phyloP scores from a whole-genome alignment of 108 stramenopile genomes.

The Skeletonema menzelii region DNA sequence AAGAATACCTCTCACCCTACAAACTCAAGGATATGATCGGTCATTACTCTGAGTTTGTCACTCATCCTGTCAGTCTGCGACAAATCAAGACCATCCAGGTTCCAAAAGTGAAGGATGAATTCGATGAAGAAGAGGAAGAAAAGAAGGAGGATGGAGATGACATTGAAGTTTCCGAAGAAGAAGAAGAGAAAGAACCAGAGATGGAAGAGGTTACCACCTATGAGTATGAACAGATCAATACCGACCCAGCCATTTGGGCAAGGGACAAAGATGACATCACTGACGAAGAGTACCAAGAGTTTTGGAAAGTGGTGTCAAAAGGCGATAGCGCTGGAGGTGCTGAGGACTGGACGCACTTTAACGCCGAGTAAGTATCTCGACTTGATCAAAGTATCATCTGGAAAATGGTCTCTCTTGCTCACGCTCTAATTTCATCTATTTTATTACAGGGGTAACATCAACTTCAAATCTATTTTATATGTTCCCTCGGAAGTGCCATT shows the following conservation, averaged over 20 bases:
- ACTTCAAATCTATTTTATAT: constrained; percentile 98
- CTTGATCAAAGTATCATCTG: not conserved
- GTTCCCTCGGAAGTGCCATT: constrained; percentile 78
- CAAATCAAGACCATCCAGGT: constrained; percentile 77
- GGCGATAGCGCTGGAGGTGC: constrained; percentile 67
- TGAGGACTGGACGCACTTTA: constrained; percentile 95
- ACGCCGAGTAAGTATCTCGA: constrained; percentile 80
- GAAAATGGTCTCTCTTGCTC: not conserved
- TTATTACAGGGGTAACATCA: constrained; percentile 92
- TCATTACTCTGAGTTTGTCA: constrained; percentile 99
- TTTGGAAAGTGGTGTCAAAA: constrained; percentile 81
- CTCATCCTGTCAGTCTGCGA: constrained; percentile 94
- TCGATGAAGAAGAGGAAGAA: constrained; percentile 64
- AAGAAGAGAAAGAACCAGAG: constrained; percentile 68
- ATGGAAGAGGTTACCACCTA: constrained; percentile 86
- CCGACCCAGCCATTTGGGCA: constrained; percentile 97
- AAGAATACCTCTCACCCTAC: constrained; percentile 77
- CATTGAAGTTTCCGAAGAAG: constrained; percentile 61
- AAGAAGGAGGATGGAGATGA: constrained; percentile 69
- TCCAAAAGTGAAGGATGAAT: constrained; percentile 80
- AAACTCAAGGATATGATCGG: constrained; percentile 84
- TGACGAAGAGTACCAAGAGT: constrained; percentile 98
- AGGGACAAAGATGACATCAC: constrained; percentile 94
- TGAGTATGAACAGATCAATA: constrained; percentile 94
- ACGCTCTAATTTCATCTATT: not conserved